Evolutionary conservation across 2,329 filamentous ascomycete species (phyloP), one percentile per base, ranked within the genome.

Genomic region (Hymenoscyphus repandus): DNA sequence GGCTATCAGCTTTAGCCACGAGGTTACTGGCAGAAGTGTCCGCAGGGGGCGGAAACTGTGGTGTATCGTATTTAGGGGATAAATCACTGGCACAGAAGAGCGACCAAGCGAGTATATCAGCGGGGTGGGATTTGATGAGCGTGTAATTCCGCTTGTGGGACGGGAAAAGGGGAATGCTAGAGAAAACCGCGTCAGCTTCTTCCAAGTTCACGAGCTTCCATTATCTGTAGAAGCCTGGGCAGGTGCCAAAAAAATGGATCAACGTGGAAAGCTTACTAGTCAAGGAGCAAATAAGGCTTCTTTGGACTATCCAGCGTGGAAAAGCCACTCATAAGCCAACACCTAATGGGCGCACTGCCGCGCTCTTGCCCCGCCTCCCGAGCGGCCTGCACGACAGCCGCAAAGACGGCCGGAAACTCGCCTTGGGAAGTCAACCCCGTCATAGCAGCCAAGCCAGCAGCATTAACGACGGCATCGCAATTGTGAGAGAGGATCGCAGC

Each of bases 381-480:
- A n/a, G 64, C 67, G 3, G 60, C 68, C 45, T 66, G 56, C 11
- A 66, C 43, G 2, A 70, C 67, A 6, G 70, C 64, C 22, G 51
- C 57, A 47, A 69, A 68, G 49, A 72, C 70, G 17, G 55, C 61
- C 5, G 69, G 65, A 39, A 71, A 51, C 64, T 32, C 64, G 52
- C 68, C 70, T 70, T 5, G 69, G 66, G 39, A 64, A 37, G 20
- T 27, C 48, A 22, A 70, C 66, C 18, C 67, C 64, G 34, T 69
- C 54, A 9, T 44, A 5, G 18, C 27, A 43, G 18, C 45, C n/a
- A 41, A 13, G 11, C 70, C 70, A 3, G 71, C 71, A 4, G 67
- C 65, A 49, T 67, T 69, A 49, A 74, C 58, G 15, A 74, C 62
- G 11, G 64, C 70, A 51, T 72, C 67, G 53, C 70, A 72, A 34